phyloP scores from a whole-genome alignment of 1,139 yeast genomes.

The Zygosaccharomyces pseudobailii region DNA sequence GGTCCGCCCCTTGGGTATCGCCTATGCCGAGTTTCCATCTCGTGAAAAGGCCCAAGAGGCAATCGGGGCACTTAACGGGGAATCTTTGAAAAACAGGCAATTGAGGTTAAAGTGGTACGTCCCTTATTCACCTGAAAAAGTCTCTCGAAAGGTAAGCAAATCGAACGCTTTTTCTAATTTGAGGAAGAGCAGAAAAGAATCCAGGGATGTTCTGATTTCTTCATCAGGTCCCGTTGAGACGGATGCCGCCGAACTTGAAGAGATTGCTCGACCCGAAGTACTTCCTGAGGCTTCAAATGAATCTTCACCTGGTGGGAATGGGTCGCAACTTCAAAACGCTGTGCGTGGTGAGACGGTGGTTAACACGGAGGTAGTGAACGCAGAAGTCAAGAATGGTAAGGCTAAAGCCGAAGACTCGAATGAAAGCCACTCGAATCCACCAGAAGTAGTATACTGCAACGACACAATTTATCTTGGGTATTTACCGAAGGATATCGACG shows the following conservation, averaged over 20 bases:
- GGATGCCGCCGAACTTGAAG: neutral
- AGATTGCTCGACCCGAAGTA: neutral
- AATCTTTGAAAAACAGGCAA: slow-evolving; percentile 39
- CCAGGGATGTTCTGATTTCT: neutral
- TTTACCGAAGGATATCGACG: slow-evolving; percentile 41
- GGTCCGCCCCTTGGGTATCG: slow-evolving; percentile 54
- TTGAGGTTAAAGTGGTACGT: slow-evolving; percentile 39
- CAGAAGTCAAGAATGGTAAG: too few species aligned
- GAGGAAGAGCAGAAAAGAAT: slow-evolving; percentile 4
- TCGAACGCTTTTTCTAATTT: slow-evolving; percentile 5
- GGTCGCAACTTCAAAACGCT: neutral
- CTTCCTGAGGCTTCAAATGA: slow-evolving; percentile 1
- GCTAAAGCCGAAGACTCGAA: too few species aligned
- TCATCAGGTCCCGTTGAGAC: neutral
- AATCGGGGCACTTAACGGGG: slow-evolving; percentile 41
- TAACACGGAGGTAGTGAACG: too few species aligned
- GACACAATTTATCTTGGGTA: slow-evolving; percentile 52
- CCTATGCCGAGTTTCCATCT: slow-evolving; percentile 57
- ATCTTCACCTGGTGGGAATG: neutral
- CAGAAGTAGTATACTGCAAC: slow-evolving; percentile 35
- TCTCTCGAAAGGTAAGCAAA: slow-evolving; percentile 8
- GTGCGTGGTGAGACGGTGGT: too few species aligned
- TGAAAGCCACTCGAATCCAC: too few species aligned
- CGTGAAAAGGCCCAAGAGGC: slow-evolving; percentile 47
- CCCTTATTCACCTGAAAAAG: slow-evolving; percentile 38